These are phyloP conservation scores for Rugonectria rugulosa DNA, from an alignment of 2,329 filamentous ascomycete genomes.

Conservation along the genomic window DNA sequence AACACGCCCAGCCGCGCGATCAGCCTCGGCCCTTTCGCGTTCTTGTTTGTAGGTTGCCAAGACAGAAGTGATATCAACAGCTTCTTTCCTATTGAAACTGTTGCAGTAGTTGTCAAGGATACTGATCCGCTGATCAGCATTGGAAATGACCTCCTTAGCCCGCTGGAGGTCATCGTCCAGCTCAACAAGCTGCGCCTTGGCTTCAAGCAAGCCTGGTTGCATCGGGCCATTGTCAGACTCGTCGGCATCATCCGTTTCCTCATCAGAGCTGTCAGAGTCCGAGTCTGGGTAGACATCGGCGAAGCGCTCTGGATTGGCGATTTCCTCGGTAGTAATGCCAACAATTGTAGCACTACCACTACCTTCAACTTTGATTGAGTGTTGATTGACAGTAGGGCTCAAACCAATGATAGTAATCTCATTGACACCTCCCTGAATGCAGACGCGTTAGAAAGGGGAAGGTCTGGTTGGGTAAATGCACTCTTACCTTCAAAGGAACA, in stretches of 20 bases:
- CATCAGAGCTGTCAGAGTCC: conserved; percentile 46
- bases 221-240: conserved; percentile 36
- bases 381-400: conserved; percentile 61
- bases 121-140: conserved; percentile 45
- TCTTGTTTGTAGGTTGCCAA: conserved; percentile 53
- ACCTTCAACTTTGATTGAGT: conserved; percentile 68
- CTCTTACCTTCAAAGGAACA: conserved; percentile 46
- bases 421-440: conserved; percentile 59
- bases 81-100: conserved; percentile 45
- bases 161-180: conserved; percentile 35
- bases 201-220: conserved; percentile 30
- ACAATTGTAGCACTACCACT: conserved; percentile 62
- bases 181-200: conserved; percentile 42
- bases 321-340: conserved; percentile 67
- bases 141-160: conserved; percentile 33
- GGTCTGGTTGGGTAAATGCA: background rate
- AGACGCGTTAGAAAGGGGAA: background rate
- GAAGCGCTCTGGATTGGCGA: conserved; percentile 63
- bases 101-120: conserved; percentile 52
- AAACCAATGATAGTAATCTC: conserved; percentile 65
- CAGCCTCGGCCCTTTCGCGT: conserved; percentile 51
- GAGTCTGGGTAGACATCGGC: conserved; percentile 61
- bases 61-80: conserved; percentile 45
- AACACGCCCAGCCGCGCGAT: conserved; percentile 46
- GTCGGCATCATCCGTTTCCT: conserved; percentile 39